These are phyloP conservation scores for Borovskyia barvae DNA, from an alignment of 208 protist species.

Conservation along the genomic window DNA sequence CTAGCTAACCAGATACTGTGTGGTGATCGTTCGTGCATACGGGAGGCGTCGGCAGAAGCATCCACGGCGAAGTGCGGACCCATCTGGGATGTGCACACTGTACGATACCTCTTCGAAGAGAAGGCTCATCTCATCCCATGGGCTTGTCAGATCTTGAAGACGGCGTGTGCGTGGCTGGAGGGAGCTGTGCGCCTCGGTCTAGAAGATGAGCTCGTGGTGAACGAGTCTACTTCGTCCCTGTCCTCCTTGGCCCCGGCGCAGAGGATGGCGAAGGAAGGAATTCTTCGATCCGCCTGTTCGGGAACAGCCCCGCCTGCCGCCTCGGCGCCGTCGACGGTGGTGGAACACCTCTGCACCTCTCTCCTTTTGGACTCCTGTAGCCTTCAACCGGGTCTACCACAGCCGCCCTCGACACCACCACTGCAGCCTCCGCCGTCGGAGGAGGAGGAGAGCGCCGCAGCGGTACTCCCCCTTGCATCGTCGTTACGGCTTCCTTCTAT, in stretches of 20 bases:
- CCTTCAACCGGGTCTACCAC: neutral
- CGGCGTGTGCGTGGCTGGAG: constrained; percentile 31
- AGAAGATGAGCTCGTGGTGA: constrained; percentile 18
- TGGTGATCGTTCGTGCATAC: constrained; percentile 23
- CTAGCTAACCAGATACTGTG: constrained; percentile 30
- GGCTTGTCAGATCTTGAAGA: constrained; percentile 12
- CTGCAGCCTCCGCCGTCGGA: neutral
- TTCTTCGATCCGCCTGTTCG: too few species aligned
- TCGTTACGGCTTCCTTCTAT: too few species aligned
- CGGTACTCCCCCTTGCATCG: too few species aligned
- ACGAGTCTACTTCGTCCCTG: too few species aligned
- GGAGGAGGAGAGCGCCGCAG: too few species aligned
- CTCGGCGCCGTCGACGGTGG: neutral
- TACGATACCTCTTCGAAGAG: constrained; percentile 21
- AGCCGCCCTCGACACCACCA: neutral
- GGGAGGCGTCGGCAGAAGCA: constrained; percentile 29
- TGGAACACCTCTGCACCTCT: neutral
- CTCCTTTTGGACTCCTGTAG: neutral
- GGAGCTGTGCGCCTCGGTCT: constrained; percentile 16
- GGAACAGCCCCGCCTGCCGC: too few species aligned
- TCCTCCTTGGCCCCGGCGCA: too few species aligned
- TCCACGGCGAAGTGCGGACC: constrained; percentile 26
- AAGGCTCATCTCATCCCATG: constrained; percentile 18
- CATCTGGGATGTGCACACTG: constrained; percentile 32
- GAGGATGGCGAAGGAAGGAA: too few species aligned